These are phyloP conservation scores for Suhomyces faveliae DNA, from an alignment of 805 yeast genomes.

Conservation along the genomic window DNA sequence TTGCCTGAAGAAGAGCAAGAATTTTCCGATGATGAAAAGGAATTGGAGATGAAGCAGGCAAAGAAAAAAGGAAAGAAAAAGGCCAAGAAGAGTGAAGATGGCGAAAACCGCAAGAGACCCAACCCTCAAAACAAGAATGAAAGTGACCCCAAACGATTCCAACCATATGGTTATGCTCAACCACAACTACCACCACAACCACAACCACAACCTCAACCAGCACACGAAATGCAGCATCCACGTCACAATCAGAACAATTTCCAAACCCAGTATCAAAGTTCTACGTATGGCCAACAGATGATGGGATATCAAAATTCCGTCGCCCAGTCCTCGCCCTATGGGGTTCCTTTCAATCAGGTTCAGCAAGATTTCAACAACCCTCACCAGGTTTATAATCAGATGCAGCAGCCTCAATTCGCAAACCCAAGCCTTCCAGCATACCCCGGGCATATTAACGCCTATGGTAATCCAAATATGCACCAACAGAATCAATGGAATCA, in stretches of 20 bases:
- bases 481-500: conserved; percentile 4
- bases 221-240: conserved; percentile 1
- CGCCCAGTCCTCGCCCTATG: conserved; percentile 18
- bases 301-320: not conserved
- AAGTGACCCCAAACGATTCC: conserved; percentile 15
- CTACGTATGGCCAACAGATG: not conserved
- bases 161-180: conserved; percentile 22
- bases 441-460: not conserved
- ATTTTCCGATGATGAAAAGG: conserved; percentile 91
- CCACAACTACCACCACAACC: conserved; percentile 11
- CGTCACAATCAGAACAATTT: not conserved
- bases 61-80: conserved; percentile 57
- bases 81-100: conserved; percentile 25
- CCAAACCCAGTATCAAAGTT: not conserved
- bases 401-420: not conserved
- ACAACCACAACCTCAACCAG: not conserved
- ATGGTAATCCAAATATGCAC: not conserved
- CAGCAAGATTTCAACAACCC: conserved; percentile 11
- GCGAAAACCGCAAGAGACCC: conserved; percentile 7
- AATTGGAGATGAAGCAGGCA: conserved; percentile 62
- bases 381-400: conserved; percentile 8
- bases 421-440: conserved; percentile 2
- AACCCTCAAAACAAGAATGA: not conserved
- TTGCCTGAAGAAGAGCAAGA: conserved; percentile 91
- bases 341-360: conserved; percentile 22